Base-by-base conservation (phyloP, 2,329 filamentous ascomycete species). In the Pyrenophora teres region DNA sequence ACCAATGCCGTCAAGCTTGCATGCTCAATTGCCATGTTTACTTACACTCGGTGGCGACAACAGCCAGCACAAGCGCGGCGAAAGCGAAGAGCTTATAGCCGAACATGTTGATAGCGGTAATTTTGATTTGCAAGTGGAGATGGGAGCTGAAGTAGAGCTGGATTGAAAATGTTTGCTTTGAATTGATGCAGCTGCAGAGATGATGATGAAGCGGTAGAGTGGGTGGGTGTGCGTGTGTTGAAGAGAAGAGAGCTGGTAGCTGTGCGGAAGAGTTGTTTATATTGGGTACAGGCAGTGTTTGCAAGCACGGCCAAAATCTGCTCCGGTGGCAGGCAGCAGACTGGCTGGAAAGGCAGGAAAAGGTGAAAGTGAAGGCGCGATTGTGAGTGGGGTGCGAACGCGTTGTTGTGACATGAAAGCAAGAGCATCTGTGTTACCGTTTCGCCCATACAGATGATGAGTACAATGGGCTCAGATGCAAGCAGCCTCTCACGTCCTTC, bases 181-280 rank as follows among this genome's bases (percentile, higher is more conserved):
- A 57, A 60, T 46, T 48, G 56, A 62, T 68, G 62, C 56, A 61
- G 52, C 52, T 52, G 56, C 56, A 61, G 58, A 59, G 54, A 64
- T 64, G 56, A 64, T 64, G 56, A 45, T 59, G 42, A 37, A 45
- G 50, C 46, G 43, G 50, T 49, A 27, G 49, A 16, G 35, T 50
- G 39, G 47, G 35, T 57, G 55, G 52, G 23, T 23, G 5, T 21
- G 19, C 5, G 19, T 21, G 19, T 21, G 19, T 21, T 21, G 19
- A 41, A 54, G 56, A 47, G 41, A 54, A 46, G 52, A 47, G 41
- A 21, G 37, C 16, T 41, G 48, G 47, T 40, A 42, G 16, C 18
- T 52, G 21, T 47, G 46, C 50, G 38, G 50, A 32, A 32, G 42
- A 15, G 40, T 42, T 49, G 43, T 59, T 61, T 59, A 58, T 54